These are phyloP conservation scores for Sanghuangporus weigelae DNA, from an alignment of 1,284 basidiomycete species.

Conservation along the genomic window DNA sequence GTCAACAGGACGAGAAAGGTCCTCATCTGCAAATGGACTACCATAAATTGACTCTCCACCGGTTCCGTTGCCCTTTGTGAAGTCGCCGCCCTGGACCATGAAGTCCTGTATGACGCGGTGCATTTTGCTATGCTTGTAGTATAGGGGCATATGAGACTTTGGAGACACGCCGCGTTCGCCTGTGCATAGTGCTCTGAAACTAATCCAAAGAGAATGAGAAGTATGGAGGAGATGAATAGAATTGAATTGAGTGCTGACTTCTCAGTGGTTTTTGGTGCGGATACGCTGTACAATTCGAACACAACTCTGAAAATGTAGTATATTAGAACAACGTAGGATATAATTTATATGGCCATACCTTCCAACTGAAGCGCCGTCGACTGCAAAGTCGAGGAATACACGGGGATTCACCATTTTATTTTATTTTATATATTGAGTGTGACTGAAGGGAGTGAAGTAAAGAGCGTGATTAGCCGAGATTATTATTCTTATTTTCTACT, in stretches of 20 bases:
- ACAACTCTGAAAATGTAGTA: constrained; percentile 45
- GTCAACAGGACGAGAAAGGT: constrained; percentile 63
- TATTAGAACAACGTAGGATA: not conserved
- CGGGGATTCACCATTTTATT: constrained; percentile 44
- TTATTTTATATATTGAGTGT: constrained; percentile 24
- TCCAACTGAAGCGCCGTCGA: constrained; percentile 50
- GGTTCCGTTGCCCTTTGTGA: constrained; percentile 72
- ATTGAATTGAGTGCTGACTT: constrained; percentile 48
- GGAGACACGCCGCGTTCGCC: constrained; percentile 76
- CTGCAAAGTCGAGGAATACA: constrained; percentile 63
- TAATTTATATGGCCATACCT: constrained; percentile 38
- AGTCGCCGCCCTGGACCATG: constrained; percentile 86
- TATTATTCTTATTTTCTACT: not conserved
- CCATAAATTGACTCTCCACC: constrained; percentile 86
- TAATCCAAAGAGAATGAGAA: constrained; percentile 26
- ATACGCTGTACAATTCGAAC: constrained; percentile 77
- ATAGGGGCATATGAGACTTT: constrained; percentile 59
- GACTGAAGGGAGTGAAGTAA: not conserved
- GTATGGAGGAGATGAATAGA: not conserved
- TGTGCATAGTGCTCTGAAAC: constrained; percentile 85
- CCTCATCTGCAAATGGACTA: constrained; percentile 70
- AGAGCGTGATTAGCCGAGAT: not conserved
- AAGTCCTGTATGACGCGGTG: constrained; percentile 81
- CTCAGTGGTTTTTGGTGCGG: constrained; percentile 79
- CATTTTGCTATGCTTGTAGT: constrained; percentile 78